A percentile compares a stretch with the other conserved stretches of the same genome.
Conservation (phyloP, 179 eudicot genomes). For the Gypsophila paniculata region DNA sequence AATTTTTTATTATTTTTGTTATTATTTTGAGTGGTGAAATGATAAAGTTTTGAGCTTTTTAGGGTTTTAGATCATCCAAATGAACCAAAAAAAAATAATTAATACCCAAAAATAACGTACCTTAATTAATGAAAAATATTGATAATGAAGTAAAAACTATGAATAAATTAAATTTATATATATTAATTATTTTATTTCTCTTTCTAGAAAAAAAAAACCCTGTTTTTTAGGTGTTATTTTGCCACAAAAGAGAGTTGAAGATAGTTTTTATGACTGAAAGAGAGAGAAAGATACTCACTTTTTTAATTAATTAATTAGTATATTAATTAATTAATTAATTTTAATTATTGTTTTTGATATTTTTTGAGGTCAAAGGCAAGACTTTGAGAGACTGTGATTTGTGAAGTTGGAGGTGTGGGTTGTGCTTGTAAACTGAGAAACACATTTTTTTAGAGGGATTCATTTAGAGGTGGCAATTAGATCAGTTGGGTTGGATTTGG, state of each 20-base stretch:
- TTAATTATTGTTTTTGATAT: neutral
- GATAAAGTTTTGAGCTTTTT: neutral
- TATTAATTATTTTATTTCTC: neutral
- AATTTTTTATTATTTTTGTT: neutral
- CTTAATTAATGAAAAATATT: neutral
- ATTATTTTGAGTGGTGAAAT: neutral
- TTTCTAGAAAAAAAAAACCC: neutral
- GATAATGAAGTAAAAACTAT: neutral
- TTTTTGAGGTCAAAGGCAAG: neutral
- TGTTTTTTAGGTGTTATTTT: neutral
- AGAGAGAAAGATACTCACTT: neutral
- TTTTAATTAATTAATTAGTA: neutral
- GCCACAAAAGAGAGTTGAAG: slow-evolving; percentile 17
- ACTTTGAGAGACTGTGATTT: too few species aligned
- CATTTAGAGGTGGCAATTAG: too few species aligned
- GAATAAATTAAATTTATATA: too few species aligned
- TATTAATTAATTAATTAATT: too few species aligned
- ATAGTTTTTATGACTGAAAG: neutral
- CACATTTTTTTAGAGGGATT: too few species aligned
- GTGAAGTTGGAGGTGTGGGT: too few species aligned
- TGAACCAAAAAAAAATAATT: neutral
- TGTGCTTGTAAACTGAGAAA: too few species aligned
- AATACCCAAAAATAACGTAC: neutral
- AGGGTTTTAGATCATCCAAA: neutral
- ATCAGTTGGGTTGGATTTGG: too few species aligned